Evolutionary conservation across 129 eudicot genomes (phyloP).

Genomic region (Tagetes patula): DNA sequence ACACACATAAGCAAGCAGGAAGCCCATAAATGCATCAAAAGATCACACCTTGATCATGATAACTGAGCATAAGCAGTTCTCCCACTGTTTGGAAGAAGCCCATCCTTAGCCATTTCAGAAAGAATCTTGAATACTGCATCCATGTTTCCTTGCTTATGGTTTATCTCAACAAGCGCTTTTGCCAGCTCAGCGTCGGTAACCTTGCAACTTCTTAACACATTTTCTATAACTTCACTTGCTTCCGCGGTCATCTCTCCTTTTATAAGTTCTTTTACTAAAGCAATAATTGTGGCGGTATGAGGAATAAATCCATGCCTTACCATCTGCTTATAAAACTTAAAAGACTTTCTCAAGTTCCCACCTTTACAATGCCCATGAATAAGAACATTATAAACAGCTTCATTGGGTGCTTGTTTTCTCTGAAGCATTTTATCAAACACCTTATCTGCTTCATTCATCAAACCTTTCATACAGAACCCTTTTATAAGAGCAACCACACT

Average conservation of each 20-base stretch:
- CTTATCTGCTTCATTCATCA: constrained; percentile 88
- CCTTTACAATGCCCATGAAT: constrained; percentile 87
- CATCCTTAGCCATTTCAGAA: constrained; percentile 87
- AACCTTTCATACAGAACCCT: constrained; percentile 94
- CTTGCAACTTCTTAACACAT: constrained; percentile 67
- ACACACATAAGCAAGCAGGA: constrained; percentile 18
- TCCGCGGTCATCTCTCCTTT: constrained; percentile 56
- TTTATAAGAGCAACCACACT: constrained; percentile 69
- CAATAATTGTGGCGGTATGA: constrained; percentile 76
- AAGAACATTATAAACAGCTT: constrained; percentile 66
- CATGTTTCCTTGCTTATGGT: constrained; percentile 87
- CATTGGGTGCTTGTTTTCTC: constrained; percentile 44
- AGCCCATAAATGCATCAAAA: not conserved
- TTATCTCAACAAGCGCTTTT: constrained; percentile 73
- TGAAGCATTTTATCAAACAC: constrained; percentile 69
- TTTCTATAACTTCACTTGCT: constrained; percentile 59
- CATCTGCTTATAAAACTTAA: constrained; percentile 70
- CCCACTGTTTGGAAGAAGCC: constrained; percentile 86
- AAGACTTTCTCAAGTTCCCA: constrained; percentile 72
- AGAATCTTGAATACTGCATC: constrained; percentile 73
- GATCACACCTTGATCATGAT: constrained; percentile 23
- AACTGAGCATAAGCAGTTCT: constrained; percentile 46
- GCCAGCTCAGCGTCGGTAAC: constrained; percentile 82
- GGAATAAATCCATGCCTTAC: constrained; percentile 55
- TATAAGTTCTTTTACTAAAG: constrained; percentile 65